These are phyloP conservation scores for Alternaria brassicicola DNA, from an alignment of 2,329 filamentous ascomycete genomes.

Conservation along the genomic window DNA sequence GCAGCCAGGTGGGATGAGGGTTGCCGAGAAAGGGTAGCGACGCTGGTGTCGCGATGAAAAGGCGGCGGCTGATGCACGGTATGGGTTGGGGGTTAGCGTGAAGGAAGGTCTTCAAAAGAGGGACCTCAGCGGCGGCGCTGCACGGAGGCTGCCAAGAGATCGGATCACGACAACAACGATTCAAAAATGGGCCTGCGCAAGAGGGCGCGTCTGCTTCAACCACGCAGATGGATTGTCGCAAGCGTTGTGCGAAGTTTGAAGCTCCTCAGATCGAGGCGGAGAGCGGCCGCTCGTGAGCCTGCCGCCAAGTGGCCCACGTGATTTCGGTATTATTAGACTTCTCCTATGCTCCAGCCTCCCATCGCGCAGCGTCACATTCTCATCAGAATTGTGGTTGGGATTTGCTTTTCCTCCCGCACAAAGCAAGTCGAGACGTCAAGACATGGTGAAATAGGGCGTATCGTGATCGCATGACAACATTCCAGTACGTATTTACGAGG, in stretches of 20 bases:
- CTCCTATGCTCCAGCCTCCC: constrained; percentile 15
- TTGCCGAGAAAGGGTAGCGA: constrained; percentile 13
- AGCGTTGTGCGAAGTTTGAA: constrained; percentile 8
- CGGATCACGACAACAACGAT: constrained; percentile 13
- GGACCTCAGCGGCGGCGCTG: constrained; percentile 15
- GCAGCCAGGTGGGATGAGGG: constrained; percentile 5
- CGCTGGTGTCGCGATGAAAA: constrained; percentile 19
- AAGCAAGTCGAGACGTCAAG: background rate
- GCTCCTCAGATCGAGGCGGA: constrained; percentile 5
- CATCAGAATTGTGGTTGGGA: background rate
- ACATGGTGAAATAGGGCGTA: background rate
- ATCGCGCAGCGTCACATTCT: background rate
- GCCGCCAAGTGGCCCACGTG: constrained; percentile 22
- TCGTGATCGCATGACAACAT: constrained; percentile 1
- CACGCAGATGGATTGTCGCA: background rate
- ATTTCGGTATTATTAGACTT: constrained; percentile 17
- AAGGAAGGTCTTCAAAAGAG: constrained; percentile 20
- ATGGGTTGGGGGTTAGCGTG: constrained; percentile 19
- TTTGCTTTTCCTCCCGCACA: constrained; percentile 6
- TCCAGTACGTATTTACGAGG: background rate
- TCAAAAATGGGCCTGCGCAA: constrained; percentile 1
- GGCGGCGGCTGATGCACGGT: constrained; percentile 26
- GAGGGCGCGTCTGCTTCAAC: constrained; percentile 7
- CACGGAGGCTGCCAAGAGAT: constrained; percentile 15
- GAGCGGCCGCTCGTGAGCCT: constrained; percentile 15